Percentiles rank a stretch among this genome's conserved stretches.
phyloP scores from a whole-genome alignment of 2,329 filamentous ascomycete genomes.

The Coniella lustricola region DNA sequence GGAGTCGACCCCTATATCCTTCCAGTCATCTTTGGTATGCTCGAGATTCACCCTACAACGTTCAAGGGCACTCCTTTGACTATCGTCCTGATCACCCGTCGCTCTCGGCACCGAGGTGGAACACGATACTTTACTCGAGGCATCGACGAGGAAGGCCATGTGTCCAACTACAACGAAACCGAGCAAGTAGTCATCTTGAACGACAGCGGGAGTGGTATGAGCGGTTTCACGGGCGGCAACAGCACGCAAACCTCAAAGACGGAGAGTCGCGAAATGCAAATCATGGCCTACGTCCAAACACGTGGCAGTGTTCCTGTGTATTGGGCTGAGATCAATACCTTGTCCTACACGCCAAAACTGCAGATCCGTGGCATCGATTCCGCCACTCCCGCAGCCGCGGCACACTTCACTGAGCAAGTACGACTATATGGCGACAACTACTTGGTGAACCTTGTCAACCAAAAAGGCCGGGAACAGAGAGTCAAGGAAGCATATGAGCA shows the following conservation, averaged over 20 bases:
- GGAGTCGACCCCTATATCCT: slow-evolving; percentile 86
- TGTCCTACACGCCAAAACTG: slow-evolving; percentile 85
- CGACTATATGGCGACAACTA: slow-evolving; percentile 92
- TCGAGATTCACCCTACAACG: slow-evolving; percentile 79
- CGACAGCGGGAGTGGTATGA: slow-evolving; percentile 65
- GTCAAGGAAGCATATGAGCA: slow-evolving; percentile 94
- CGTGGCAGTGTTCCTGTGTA: slow-evolving; percentile 92
- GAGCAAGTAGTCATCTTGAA: slow-evolving; percentile 90
- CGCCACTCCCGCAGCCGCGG: slow-evolving; percentile 68
- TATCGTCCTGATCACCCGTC: slow-evolving; percentile 78
- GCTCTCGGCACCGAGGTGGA: slow-evolving; percentile 80
- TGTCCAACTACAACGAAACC: slow-evolving; percentile 99
- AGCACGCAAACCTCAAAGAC: slow-evolving; percentile 68
- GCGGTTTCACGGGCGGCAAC: slow-evolving; percentile 71
- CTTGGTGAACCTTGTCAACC: slow-evolving; percentile 94
- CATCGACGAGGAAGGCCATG: slow-evolving; percentile 86
- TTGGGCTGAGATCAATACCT: slow-evolving; percentile 92
- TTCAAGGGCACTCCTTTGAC: slow-evolving; percentile 82
- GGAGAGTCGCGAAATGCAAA: slow-evolving; percentile 69
- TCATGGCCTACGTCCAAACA: slow-evolving; percentile 93
- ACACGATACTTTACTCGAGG: slow-evolving; percentile 94
- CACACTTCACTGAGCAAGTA: slow-evolving; percentile 93
- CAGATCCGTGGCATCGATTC: slow-evolving; percentile 80
- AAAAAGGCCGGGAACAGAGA: slow-evolving; percentile 80
- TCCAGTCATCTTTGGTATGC: slow-evolving; percentile 92